Evolutionary conservation across 1,284 basidiomycete species (phyloP), one percentile per base, ranked within the genome.

Genomic region (Marasmius oreades): DNA sequence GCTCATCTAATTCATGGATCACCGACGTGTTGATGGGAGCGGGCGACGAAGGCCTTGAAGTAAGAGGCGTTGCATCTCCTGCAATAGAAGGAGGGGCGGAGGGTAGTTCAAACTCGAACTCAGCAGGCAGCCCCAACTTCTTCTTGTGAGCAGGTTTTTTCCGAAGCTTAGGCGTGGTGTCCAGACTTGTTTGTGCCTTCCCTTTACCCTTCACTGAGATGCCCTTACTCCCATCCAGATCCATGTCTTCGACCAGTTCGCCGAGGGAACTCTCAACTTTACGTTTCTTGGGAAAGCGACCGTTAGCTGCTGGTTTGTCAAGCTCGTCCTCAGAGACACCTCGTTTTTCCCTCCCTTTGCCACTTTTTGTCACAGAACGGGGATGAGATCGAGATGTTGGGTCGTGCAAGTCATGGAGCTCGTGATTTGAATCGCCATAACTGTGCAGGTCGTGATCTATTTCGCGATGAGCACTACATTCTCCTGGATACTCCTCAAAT

Each of bases 1-100:
- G 62, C 59, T 90, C 89, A 56, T 86, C 82, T 28, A 92, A 72
- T 61, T 90, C 88, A 61, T 84, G 91, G 31, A 91, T 79, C 31
- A 86, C 78, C 16, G 84, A 81, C 12, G 78, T 76, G 45, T 73
- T 74, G 0, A 80, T 77, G 3, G 78, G 73, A 5, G 78, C 75
- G 8, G 88, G 88, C 5, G 88, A 89, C 31, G 78, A 71, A 33
- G 84, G 85, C 22, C 86, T 76, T 6, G 88, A 82, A 52, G 71
- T 64, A 5, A 67, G 66, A 24, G 84, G 82, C 5, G 84, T 82
- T 5, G 73, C 70, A 67, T 85, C 84, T 42, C 80, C 82, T 36
- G 77, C 71, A 31, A 77, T 72, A 8, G 88, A 89, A 23, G 79
- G 75, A 5, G 85, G 75, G 55, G 76, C 76, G 39, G 86, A 86